Base-by-base conservation (phyloP, 768 basidiomycete species). In the Floccularia luteovirens region DNA sequence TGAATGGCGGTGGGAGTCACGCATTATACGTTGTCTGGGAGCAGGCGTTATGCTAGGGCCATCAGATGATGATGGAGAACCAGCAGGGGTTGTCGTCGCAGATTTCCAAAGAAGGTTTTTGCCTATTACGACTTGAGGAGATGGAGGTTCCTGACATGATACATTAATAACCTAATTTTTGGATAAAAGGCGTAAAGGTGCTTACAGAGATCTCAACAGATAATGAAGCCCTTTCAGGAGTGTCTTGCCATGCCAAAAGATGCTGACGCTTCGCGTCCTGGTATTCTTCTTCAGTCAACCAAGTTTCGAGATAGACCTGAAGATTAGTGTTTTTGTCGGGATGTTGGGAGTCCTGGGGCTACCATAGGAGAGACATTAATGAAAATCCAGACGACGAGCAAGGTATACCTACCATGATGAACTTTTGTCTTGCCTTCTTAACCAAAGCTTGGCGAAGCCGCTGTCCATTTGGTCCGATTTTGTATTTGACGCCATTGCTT, bases 261-360 rank as follows among this genome's bases (percentile, higher is more conserved):
- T 70, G 71, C 28, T 69, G 66, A 13, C 69, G 67, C 47, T 85
- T 85, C 1, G 82, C 79, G 35, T 69, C 67, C 36, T 68, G 64
- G 55, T 84, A 82, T 48, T 85, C 79, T 42, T 78, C 82, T 41
- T 88, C 85, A 8, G 77, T 77, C 39, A 87, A 66, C 87, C 87
- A 90, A 14, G 66, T 69, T 55, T 88, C 86, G n/a, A 89, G 72
- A 48, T 72, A 82, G 22, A 88, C 77, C 45, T 84, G 77, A 19
- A 87, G 61, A 43, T 78, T 75, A 16, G 72, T 76, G 39, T 75
- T 61, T 31, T 75, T 74, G 58, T 90, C 87, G 3, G 84, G 82
- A 55, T 90, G 86, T 43, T 75, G 70, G 5, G 86, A 88, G 53
- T 90, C 87, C 39, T 71, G 62, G 2, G 87, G 87, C 87, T 89